phyloP scores from a whole-genome alignment of 2,329 filamentous ascomycete genomes.

The Fusarium luffae region DNA sequence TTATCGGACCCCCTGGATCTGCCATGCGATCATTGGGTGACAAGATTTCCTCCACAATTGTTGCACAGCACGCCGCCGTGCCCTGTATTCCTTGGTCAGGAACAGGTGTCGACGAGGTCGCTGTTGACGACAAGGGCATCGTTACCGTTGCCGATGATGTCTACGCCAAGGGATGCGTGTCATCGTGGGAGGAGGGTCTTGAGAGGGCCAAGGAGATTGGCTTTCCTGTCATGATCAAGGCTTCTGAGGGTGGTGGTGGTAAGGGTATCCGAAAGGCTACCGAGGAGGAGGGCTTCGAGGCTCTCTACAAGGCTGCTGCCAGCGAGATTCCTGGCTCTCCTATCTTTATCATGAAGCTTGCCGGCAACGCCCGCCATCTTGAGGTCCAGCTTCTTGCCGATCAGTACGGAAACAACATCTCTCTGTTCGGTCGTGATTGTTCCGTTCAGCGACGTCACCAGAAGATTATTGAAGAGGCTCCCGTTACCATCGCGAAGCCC shows the following conservation, averaged over 20 bases:
- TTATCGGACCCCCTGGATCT: conserved; percentile 96
- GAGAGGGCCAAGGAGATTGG: conserved; percentile 88
- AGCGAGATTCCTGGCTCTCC: conserved; percentile 98
- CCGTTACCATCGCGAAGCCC: conserved; percentile 92
- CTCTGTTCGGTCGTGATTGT: conserved; percentile 97
- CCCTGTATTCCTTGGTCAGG: conserved; percentile 99
- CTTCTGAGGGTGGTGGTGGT: conserved; percentile 98
- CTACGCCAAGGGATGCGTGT: conserved; percentile 92
- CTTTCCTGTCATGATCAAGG: conserved; percentile 99
- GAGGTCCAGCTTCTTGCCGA: conserved; percentile 98
- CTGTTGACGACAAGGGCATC: conserved; percentile 82
- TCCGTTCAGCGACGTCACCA: conserved; percentile 98
- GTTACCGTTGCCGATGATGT: conserved; percentile 89
- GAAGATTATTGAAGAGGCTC: conserved; percentile 99
- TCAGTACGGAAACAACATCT: conserved; percentile 99
- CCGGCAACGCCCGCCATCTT: conserved; percentile 93
- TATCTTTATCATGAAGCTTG: conserved; percentile 99
- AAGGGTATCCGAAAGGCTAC: conserved; percentile 99
- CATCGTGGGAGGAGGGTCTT: conserved; percentile 89
- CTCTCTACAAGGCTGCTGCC: conserved; percentile 93
- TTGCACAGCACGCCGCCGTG: conserved; percentile 94
- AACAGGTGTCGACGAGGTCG: conserved; percentile 85
- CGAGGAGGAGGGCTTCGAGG: conserved; percentile 83
- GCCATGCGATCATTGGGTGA: conserved; percentile 99
- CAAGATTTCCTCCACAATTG: conserved; percentile 99